Evolutionary conservation across 805 yeast species (phyloP), one percentile per base, ranked within the genome.

Genomic region (Starmerella floris): DNA sequence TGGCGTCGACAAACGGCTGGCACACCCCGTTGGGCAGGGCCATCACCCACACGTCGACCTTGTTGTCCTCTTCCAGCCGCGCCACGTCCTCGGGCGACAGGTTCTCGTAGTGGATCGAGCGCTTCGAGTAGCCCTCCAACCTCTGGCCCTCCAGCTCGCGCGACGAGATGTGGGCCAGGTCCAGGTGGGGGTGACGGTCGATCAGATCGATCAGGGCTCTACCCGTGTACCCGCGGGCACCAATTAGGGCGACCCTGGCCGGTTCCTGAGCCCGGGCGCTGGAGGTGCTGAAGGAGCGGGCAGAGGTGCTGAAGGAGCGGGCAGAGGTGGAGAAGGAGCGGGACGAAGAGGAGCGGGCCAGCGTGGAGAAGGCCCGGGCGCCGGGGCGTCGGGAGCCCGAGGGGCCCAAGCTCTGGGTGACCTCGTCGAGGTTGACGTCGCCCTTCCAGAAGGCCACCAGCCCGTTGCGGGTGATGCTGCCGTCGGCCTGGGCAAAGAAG

Each of bases 1-100:
- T 58, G 10, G 70, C 67, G 31, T 62, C 63, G 5, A 66, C 71
- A 52, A 67, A 65, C n/a, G 71, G 71, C 57, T 62, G 59, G 57
- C 97, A 91, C 30, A 91, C 95, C 38, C 95, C 96, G 61, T 91
- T 91, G 50, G 99, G 99, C 56, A 91, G 72, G 2, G 98, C 98
- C 98, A 93, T 91, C 23, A 93, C 94, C 98, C 99, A 91, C 40
- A 87, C 79, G 57, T 91, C 98, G 45, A 91, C 83, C 41, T 74
- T 82, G 39, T 77, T 74, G 37, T 75, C 67, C 50, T 76, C 70
- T 63, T 88, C 98, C 49, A 91, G 65, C 50, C 68, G 65, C 57
- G 76, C 76, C 51, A 91, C 79, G 54, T 91, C 97, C 56, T 84
- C 95, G 35, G 79, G 72, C 58, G 79, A 87, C 54, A 91, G 69